Conservation (phyloP, 345 rosid genomes). For the Euphorbia pulcherrima region DNA sequence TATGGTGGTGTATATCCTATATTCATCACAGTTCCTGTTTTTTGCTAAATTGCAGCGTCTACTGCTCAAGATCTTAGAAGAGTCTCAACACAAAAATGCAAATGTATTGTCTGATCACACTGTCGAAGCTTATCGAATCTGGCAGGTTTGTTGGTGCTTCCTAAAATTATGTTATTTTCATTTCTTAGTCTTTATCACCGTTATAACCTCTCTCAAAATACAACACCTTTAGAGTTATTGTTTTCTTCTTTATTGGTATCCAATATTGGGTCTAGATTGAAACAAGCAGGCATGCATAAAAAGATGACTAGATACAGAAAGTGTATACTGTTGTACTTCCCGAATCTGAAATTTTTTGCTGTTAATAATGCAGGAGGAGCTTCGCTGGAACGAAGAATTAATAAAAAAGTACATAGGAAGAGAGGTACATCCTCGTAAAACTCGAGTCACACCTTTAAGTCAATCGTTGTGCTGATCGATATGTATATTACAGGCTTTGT, state of each 20-base stretch:
- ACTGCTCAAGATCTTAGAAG: conserved; percentile 47
- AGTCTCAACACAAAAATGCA: conserved; percentile 20
- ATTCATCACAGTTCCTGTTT: conserved; percentile 11
- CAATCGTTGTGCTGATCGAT: neutral
- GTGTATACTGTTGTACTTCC: neutral
- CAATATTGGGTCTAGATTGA: neutral
- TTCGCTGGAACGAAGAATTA: conserved; percentile 66
- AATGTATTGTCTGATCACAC: conserved; percentile 13
- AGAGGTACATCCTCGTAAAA: conserved; percentile 45
- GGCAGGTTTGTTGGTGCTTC: conserved; percentile 47
- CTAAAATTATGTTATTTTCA: neutral
- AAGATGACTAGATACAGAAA: neutral
- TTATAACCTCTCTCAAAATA: neutral
- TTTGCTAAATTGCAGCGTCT: conserved; percentile 53
- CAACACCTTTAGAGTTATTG: neutral
- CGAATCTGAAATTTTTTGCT: neutral
- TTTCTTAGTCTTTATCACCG: neutral
- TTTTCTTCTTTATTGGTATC: neutral
- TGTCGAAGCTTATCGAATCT: conserved; percentile 33
- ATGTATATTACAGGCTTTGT: conserved; percentile 50
- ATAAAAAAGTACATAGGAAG: conserved; percentile 69
- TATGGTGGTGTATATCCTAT: neutral
- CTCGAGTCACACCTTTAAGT: neutral
- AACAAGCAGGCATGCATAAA: neutral
- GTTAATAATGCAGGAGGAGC: conserved; percentile 61